Evolutionary conservation across 768 basidiomycete species (phyloP).

Genomic region (Agrocybe chaxingu): DNA sequence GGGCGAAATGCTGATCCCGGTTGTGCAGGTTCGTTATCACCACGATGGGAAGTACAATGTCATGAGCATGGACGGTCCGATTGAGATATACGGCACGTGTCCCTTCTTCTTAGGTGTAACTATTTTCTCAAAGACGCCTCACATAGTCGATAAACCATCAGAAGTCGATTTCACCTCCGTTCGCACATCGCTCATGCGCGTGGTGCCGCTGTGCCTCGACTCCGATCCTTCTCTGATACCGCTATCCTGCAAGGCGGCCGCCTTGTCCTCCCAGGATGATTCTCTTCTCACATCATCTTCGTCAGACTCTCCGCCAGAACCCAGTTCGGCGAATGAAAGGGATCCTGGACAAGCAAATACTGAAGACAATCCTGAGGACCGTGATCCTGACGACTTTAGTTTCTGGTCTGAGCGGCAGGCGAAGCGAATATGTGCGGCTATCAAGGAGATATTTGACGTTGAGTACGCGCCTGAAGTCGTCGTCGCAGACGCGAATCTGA

Average conservation of each 20-base stretch:
- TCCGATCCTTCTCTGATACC: slow-evolving; percentile 83
- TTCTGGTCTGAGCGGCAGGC: slow-evolving; percentile 94
- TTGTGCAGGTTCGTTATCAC: slow-evolving; percentile 75
- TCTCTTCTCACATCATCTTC: slow-evolving; percentile 2
- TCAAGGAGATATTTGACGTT: slow-evolving; percentile 81
- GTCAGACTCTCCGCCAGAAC: slow-evolving; percentile 11
- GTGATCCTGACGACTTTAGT: slow-evolving; percentile 88
- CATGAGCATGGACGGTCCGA: slow-evolving; percentile 77
- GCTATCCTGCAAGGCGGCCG: slow-evolving; percentile 45
- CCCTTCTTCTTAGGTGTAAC: background rate
- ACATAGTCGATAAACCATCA: slow-evolving; percentile 65
- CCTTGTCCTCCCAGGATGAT: slow-evolving; percentile 2
- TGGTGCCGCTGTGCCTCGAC: slow-evolving; percentile 86
- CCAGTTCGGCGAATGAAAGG: slow-evolving; percentile 9
- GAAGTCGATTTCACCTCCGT: slow-evolving; percentile 64
- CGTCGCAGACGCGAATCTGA: slow-evolving; percentile 90
- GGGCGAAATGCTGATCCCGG: slow-evolving; percentile 2
- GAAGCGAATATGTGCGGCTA: slow-evolving; percentile 76
- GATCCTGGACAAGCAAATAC: slow-evolving; percentile 24
- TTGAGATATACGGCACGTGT: slow-evolving; percentile 83
- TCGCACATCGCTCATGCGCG: slow-evolving; percentile 61
- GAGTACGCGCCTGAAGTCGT: slow-evolving; percentile 90
- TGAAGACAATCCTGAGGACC: slow-evolving; percentile 24
- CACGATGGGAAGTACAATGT: slow-evolving; percentile 98
- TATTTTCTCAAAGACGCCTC: slow-evolving; percentile 7